Conservation (phyloP, 148 eudicot species). For the Cornus kousa region DNA sequence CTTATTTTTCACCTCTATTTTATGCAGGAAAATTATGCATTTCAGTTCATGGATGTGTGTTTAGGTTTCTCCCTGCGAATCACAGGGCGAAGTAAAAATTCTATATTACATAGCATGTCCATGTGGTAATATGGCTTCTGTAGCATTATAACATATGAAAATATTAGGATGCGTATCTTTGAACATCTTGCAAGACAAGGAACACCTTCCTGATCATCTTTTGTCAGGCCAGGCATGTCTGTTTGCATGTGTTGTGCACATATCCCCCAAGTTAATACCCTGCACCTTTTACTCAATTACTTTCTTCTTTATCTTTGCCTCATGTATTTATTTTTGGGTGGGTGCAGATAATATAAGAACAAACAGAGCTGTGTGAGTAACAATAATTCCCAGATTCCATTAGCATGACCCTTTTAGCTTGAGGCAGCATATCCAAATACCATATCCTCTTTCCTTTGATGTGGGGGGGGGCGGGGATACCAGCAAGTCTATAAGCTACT, state of each 20-base stretch:
- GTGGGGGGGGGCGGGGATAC: background rate
- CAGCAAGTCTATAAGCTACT: background rate
- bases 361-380: too few relatives aligned
- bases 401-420: background rate
- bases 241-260: background rate
- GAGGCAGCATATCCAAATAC: background rate
- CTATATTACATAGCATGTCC: background rate
- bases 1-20: conserved; percentile 1
- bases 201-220: background rate
- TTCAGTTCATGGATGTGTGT: background rate
- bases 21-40: background rate
- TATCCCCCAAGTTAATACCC: background rate
- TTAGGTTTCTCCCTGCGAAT: background rate
- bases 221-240: background rate
- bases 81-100: background rate
- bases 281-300: background rate
- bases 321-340: background rate
- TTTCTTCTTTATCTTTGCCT: background rate
- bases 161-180: background rate
- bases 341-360: too few relatives aligned
- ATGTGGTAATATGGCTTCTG: background rate
- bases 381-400: background rate
- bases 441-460: background rate
- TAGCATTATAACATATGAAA: background rate
- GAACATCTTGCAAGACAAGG: background rate